Conservation (phyloP, 768 basidiomycete species). For the Tulasnella sp. region DNA sequence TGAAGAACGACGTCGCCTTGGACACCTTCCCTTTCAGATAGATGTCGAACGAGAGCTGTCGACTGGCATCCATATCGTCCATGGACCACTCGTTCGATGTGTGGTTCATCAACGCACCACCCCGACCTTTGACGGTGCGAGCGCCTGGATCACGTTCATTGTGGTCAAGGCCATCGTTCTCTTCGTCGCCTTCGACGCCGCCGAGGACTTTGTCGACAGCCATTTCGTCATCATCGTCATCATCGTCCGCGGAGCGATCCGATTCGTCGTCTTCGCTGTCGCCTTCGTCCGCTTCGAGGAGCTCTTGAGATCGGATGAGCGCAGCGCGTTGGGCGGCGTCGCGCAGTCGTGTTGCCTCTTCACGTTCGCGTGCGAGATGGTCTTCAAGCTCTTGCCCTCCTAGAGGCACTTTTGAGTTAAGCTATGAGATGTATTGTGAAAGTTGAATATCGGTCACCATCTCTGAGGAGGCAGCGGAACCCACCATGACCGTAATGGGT, state of each 20-base stretch:
- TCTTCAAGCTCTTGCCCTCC: conserved; percentile 80
- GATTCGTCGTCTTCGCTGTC: conserved; percentile 40
- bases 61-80: conserved; percentile 63
- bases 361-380: conserved; percentile 60
- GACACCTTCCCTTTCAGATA: conserved; percentile 95
- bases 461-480: conserved; percentile 19
- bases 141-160: conserved; percentile 36
- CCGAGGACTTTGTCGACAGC: conserved; percentile 2
- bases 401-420: conserved; percentile 82
- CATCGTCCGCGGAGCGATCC: conserved; percentile 43
- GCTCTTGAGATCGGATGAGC: conserved; percentile 59
- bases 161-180: conserved; percentile 55
- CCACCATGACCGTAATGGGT: conserved; percentile 51
- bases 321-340: conserved; percentile 80
- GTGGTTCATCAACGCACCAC: not conserved
- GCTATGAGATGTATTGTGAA: conserved; percentile 32
- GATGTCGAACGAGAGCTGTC: conserved; percentile 84
- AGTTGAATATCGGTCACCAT: not conserved
- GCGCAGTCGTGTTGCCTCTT: conserved; percentile 52
- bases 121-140: not conserved
- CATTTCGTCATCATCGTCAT: conserved; percentile 20
- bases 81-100: conserved; percentile 3
- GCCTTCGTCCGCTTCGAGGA: conserved; percentile 88
- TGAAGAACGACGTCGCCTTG: conserved; percentile 71
- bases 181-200: conserved; percentile 16